Evolutionary conservation across 805 yeast species (phyloP), one percentile per base, ranked within the genome.

Genomic region (Candida ipomoeae): DNA sequence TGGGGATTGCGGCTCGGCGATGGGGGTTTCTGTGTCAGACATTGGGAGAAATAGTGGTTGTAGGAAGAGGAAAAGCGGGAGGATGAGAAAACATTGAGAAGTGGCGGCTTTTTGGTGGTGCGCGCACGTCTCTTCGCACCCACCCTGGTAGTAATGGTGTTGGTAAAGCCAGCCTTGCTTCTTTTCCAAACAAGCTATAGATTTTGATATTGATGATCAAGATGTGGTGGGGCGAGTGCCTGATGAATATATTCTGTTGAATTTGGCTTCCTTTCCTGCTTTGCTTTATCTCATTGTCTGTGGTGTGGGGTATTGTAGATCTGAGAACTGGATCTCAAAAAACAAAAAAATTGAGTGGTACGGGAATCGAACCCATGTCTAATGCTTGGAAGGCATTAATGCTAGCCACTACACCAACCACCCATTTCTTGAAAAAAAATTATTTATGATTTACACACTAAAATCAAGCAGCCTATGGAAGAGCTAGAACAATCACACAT

Each of bases 301-400:
- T 8, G 29, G 29, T 23, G 29, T 23, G 29, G 29, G 11, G 29
- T 26, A 26, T 8, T 26, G 29, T 8, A 26, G 29, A 26, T 8
- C 29, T 26, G 29, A 8, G 11, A 26, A 0, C 3, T 2, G 29
- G 11, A 26, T 26, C 29, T 33, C 17, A 10, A 17, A 35, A 35
- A 7, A 5, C 0, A 7, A 7, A 21, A 51, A 49, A 45, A 29
- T 11, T 51, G 55, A 51, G 55, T 48, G 55, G 55, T 51, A 51
- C 55, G 55, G 55, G 55, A 51, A 51, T 51, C 55, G 55, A 51
- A 51, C 55, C 55, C 55, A 51, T 51, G 55, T 51, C 55, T 42
- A 42, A 42, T 49, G 55, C 55, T 51, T 51, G 55, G 55, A 51
- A 51, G 55, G 55, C 55, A 49, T 44, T 33, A 49, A 51, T 51